Evolutionary conservation across 2,329 filamentous ascomycete genomes (phyloP).

Genomic region (Emmonsiellopsis sp.): DNA sequence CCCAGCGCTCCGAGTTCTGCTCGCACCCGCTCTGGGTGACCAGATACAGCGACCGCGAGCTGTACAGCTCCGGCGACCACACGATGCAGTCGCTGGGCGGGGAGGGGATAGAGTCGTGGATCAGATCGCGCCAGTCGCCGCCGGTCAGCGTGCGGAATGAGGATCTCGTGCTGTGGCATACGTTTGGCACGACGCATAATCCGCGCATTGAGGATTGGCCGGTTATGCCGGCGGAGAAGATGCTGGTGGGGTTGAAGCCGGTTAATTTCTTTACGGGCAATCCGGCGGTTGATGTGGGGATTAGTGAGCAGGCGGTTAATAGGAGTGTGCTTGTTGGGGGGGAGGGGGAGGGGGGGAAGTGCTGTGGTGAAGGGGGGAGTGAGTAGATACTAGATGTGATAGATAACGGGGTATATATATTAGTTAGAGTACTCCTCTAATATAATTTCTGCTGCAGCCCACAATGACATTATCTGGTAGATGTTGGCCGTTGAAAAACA

Average conservation of each 20-base stretch:
- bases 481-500: too few relatives aligned
- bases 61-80: slow-evolving; percentile 43
- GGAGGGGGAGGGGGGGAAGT: too few relatives aligned
- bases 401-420: too few relatives aligned
- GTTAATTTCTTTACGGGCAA: slow-evolving; percentile 21
- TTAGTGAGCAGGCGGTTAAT: slow-evolving; percentile 7
- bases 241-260: slow-evolving; percentile 18
- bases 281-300: slow-evolving; percentile 14
- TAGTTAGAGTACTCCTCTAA: too few relatives aligned
- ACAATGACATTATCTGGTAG: too few relatives aligned
- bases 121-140: slow-evolving; percentile 19
- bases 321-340: slow-evolving; percentile 5
- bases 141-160: slow-evolving; percentile 27
- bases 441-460: too few relatives aligned
- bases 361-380: too few relatives aligned
- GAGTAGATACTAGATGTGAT: too few relatives aligned
- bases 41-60: slow-evolving; percentile 41
- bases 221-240: slow-evolving; percentile 37
- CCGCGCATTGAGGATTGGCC: slow-evolving; percentile 37
- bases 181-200: slow-evolving; percentile 37
- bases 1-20: slow-evolving; percentile 44
- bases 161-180: slow-evolving; percentile 36
- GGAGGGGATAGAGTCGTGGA: slow-evolving; percentile 38
- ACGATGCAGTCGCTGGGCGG: slow-evolving; percentile 45
- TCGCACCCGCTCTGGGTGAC: slow-evolving; percentile 49